Base-by-base conservation (phyloP, 148 eudicot species). In the Cornus kousa region DNA sequence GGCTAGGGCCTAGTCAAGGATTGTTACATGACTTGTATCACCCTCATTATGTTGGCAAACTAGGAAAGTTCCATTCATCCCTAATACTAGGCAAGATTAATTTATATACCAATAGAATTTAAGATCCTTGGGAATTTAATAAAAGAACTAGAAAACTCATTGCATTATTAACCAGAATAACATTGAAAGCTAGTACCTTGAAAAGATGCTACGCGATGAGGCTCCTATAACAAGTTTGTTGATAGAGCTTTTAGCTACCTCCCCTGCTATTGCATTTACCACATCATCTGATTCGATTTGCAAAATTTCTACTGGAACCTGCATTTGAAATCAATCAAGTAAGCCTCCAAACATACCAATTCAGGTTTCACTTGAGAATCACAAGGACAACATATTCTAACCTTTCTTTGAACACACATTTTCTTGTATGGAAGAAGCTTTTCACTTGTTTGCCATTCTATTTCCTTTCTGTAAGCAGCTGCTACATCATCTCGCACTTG, bases 401-500 rank as follows among this genome's bases (percentile, higher is more conserved):
- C 98, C 93, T 88, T 87, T 83, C 75, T 86, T 65, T 55, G 74
- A 67, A 24, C 78, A 62, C 91, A 87, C 77, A 87, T 76, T 69
- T 35, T 87, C 79, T 89, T 88, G 85, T 80, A 90, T 50, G 94
- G 98, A 28, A 83, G 81, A 78, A 95, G 89, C 87, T 86, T 86
- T 77, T 92, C 89, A 28, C 74, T 84, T 78, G 83, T 88, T 80
- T 91, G 95, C 94, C 92, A 91, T 78, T 90, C 94, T 28, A 89
- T 80, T 79, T 95, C 99, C 77, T 86, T 87, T 80, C 67, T 89
- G 74, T 85, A 95, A 46, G 98, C 94, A 19, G 74, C 82, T 22
- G 86, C 99, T 31, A 95, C 79, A 66, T 93, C 97, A 3, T 93
- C 97, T 53, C 99, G 83, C 55, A 91, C 97, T 77, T 90, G 89